These are phyloP conservation scores for Exophiala phaeomuriformis DNA, from an alignment of 2,329 filamentous ascomycete species.

Conservation along the genomic window DNA sequence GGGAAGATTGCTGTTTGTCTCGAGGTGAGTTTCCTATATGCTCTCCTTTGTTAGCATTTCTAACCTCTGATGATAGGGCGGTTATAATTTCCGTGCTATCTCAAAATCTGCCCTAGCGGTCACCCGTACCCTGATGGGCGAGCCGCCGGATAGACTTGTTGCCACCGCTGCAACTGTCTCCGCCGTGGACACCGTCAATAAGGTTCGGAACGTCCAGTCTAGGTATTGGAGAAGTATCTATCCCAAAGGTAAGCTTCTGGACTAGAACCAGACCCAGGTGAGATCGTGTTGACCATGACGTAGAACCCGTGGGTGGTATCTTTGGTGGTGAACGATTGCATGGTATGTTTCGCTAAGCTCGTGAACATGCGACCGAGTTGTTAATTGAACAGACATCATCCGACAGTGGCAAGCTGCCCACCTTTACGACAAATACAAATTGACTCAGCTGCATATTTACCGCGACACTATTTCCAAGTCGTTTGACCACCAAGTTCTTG, in stretches of 20 bases:
- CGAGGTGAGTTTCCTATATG: conserved; percentile 43
- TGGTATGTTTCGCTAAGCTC: conserved; percentile 32
- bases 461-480: conserved; percentile 64
- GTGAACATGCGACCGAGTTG: not conserved
- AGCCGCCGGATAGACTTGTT: conserved; percentile 63
- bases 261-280: no score
- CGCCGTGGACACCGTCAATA: conserved; percentile 51
- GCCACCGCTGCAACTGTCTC: conserved; percentile 42
- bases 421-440: conserved; percentile 64
- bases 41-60: no score
- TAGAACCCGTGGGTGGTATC: conserved; percentile 44
- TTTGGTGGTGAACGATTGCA: conserved; percentile 59
- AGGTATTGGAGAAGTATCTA: conserved; percentile 83
- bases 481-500: conserved; percentile 79
- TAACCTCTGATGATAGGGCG: conserved; percentile 47
- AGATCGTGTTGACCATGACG: not conserved
- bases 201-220: conserved; percentile 53
- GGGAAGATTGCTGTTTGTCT: conserved; percentile 89
- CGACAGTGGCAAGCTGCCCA: conserved; percentile 66
- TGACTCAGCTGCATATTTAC: conserved; percentile 75
- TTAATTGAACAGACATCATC: conserved; percentile 55
- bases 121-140: conserved; percentile 87
- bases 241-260: conserved; percentile 44
- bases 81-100: conserved; percentile 89
- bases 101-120: conserved; percentile 88